Base-by-base conservation (phyloP, 2,329 filamentous ascomycete species). In the Colletotrichum graminicola region DNA sequence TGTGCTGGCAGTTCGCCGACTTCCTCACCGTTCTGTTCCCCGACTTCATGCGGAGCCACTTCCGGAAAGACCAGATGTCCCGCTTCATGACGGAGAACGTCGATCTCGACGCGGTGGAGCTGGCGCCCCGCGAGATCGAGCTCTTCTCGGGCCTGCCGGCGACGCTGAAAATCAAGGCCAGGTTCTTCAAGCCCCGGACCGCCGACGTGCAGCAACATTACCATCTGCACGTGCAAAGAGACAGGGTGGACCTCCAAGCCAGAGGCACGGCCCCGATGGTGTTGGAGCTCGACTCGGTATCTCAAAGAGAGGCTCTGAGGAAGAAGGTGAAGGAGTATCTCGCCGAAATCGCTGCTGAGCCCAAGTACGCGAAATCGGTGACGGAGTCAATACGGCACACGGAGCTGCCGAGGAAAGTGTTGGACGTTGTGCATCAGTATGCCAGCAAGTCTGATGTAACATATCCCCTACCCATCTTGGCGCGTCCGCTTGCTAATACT, bases 1-100 rank as follows among this genome's bases (percentile, higher is more conserved):
- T 90, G 32, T 90, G 88, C 79, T 89, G 88, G 88, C 86, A 87
- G 76, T 89, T 90, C 71, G 82, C 83, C 51, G 87, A 89, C 76
- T 90, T 90, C 71, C 72, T 86, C 10, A 80, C 81, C 0, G 81
- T 86, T 2, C 75, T 90, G 34, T 89, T 89, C 67, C 88, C 88
- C 5, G 79, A 80, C 11, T 84, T 88, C 67, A 84, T 89, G 45
- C 82, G 87, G 8, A 76, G 76, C 0, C 88, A 89, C 75, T 84
- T 90, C 71, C 79, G 78, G 56, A 86, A 84, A 73, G 85, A 88
- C 2, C 81, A 84, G 71, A 86, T 89, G 80, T 72, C 76, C 12
- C 77, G 75, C 54, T 89, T 88, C 75, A 75, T 88, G 26, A 76
- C 76, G 6, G 83, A 87, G n/a, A 86, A 88, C 71, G 82, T 89